Conservation (phyloP, 352 stramenopile species). For the Pythium insidiosum region DNA sequence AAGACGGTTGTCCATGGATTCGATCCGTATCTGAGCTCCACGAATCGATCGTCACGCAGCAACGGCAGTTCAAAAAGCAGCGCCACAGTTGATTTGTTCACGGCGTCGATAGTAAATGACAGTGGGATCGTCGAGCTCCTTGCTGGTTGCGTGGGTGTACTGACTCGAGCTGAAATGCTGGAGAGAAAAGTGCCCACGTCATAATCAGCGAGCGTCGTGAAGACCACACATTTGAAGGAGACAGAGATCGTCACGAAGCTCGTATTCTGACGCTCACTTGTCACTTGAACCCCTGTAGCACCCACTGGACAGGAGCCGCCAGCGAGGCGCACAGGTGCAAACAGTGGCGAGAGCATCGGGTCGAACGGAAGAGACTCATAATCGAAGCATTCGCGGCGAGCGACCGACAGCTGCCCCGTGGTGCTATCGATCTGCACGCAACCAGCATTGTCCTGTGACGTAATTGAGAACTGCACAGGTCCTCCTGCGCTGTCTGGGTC, state of each 20-base stretch:
- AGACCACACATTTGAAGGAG: no score
- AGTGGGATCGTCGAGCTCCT: not conserved
- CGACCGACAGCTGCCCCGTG: slow-evolving; percentile 33
- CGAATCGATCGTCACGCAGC: not conserved
- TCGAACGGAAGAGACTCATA: slow-evolving; percentile 34
- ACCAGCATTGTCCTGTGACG: slow-evolving; percentile 20
- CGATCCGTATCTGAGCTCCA: slow-evolving; percentile 17
- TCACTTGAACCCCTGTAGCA: slow-evolving; percentile 6
- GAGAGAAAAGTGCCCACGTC: no score
- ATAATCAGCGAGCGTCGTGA: no score
- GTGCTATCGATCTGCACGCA: slow-evolving; percentile 26
- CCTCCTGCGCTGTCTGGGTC: slow-evolving; percentile 3
- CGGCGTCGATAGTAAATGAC: not conserved
- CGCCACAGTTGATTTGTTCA: not conserved
- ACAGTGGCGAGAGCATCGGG: not conserved
- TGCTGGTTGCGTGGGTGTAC: no score
- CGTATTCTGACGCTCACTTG: slow-evolving; percentile 4
- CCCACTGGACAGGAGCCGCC: not conserved
- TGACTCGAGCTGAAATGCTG: no score
- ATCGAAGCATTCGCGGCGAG: slow-evolving; percentile 31
- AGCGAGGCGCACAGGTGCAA: not conserved
- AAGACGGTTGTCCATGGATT: slow-evolving; percentile 26
- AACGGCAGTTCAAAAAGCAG: not conserved
- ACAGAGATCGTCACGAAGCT: slow-evolving; percentile 3
- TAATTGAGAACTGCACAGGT: slow-evolving; percentile 21